Evolutionary conservation across 345 rosid species (phyloP).

Genomic region (Balakata baccata): DNA sequence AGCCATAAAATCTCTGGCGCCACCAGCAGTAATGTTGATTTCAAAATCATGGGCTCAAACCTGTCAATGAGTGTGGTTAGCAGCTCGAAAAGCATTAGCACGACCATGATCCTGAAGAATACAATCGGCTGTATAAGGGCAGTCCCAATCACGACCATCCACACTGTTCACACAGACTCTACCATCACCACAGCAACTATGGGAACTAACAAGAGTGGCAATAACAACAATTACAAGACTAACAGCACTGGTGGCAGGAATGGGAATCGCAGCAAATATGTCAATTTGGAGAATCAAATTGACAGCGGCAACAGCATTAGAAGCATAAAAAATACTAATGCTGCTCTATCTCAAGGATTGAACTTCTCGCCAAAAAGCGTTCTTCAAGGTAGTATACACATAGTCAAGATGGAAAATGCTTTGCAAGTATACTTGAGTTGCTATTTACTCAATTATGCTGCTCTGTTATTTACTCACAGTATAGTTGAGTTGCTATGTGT

Average conservation of each 20-base stretch:
- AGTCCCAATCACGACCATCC: too few relatives aligned
- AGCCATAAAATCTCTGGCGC: constrained; percentile 15
- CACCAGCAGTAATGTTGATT: constrained; percentile 12
- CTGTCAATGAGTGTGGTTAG: neutral
- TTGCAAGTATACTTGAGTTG: neutral
- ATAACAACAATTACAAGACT: constrained; percentile 6
- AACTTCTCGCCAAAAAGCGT: constrained; percentile 57
- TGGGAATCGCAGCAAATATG: constrained; percentile 18
- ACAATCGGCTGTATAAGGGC: neutral
- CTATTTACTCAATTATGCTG: too few relatives aligned
- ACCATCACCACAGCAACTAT: neutral
- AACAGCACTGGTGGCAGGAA: constrained; percentile 18
- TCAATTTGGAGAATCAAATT: constrained; percentile 10
- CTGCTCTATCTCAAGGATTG: constrained; percentile 27
- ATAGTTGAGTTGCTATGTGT: neutral
- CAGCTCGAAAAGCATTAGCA: neutral
- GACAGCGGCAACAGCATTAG: constrained; percentile 16
- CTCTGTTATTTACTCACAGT: neutral
- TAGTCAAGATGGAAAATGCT: neutral
- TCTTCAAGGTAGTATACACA: constrained; percentile 47
- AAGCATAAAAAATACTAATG: constrained; percentile 13
- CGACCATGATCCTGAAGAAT: neutral
- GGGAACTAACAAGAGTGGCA: neutral
- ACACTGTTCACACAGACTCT: constrained; percentile 15
- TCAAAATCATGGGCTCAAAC: neutral